Base-by-base conservation (phyloP, 176 grass and related monocot species). In the Oryza brachyantha region DNA sequence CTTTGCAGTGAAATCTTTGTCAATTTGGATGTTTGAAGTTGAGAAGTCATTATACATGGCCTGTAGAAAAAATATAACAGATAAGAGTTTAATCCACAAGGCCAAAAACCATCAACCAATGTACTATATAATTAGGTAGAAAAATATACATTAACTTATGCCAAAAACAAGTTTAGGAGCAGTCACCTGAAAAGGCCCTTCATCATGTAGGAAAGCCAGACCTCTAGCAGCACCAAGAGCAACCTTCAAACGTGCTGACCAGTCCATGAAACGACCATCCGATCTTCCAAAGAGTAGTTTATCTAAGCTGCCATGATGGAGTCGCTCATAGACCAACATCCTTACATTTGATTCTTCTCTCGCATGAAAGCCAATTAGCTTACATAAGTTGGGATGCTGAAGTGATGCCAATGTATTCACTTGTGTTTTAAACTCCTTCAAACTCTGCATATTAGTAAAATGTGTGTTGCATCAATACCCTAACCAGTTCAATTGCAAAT, bases 161-260 rank as follows among this genome's bases (percentile, higher is more conserved):
- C 22, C 3, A 61, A 37, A 70, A 52, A 36, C 66, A 6, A 50
- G 45, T 27, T 70, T 31, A 86, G 52, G 22, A 55, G 16, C 5
- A 60, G 16, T 75, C 64, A 95, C 96, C 92, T 99, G 96, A 90
- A 99, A 99, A 72, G 96, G 96, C 17, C 96, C 96, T 93, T 99
- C 96, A 50, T 99, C 96, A 55, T 96, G 96, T 40, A 99, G 85
- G 73, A 99, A 99, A 79, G 92, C 92, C 52, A 99, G 84, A 71
- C 96, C 96, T 75, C 72, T 85, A 63, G 96, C 96, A 82, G 96
- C 90, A 62, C 81, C 87, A 4, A 99, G 64, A 3, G 96, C 92
- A 76, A 99, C 90, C 63, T 95, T 99, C 80, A 99, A 89, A 55
- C 96, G 81, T 38, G 88, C 91, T 31, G 78, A 81, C 96, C 96